phyloP scores from a whole-genome alignment of 495 filamentous ascomycete species.

The Cercophora sp. region DNA sequence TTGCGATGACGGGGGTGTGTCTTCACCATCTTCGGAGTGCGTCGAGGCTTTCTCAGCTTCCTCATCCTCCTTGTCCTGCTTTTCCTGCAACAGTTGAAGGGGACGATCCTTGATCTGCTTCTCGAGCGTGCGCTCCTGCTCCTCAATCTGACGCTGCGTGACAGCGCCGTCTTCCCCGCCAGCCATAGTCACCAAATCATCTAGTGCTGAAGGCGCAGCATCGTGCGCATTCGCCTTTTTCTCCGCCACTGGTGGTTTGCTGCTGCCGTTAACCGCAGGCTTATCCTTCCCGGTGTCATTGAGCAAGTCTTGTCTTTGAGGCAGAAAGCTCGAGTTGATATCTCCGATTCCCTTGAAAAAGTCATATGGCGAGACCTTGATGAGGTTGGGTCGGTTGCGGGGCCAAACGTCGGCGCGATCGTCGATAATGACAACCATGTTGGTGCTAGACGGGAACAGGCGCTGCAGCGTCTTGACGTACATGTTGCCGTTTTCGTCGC shows the following conservation, averaged over 20 bases:
- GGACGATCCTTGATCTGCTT: constrained; percentile 87
- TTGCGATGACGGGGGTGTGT: constrained; percentile 33
- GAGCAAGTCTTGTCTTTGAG: constrained; percentile 75
- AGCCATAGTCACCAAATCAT: constrained; percentile 74
- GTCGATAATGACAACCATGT: constrained; percentile 99
- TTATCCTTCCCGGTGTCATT: constrained; percentile 18
- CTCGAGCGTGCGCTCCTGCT: constrained; percentile 79
- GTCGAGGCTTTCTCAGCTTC: constrained; percentile 49
- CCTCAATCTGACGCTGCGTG: constrained; percentile 68
- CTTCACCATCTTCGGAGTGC: constrained; percentile 31
- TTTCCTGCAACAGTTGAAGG: constrained; percentile 79
- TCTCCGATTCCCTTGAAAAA: constrained; percentile 98
- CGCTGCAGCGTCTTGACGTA: constrained; percentile 85
- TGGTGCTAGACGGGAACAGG: constrained; percentile 92
- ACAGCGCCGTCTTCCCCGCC: constrained; percentile 66
- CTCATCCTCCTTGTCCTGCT: constrained; percentile 80
- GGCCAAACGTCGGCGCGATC: constrained; percentile 97
- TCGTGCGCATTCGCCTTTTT: constrained; percentile 19
- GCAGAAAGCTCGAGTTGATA: constrained; percentile 97
- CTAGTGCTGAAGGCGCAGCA: constrained; percentile 52
- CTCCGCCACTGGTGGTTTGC: constrained; percentile 11
- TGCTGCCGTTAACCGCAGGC: constrained; percentile 2
- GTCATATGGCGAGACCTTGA: constrained; percentile 92
- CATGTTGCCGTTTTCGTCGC: constrained; percentile 92
- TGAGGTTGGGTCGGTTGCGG: constrained; percentile 86